Base-by-base conservation (phyloP, 2,329 filamentous ascomycete genomes). In the Xylariaceae sp. region DNA sequence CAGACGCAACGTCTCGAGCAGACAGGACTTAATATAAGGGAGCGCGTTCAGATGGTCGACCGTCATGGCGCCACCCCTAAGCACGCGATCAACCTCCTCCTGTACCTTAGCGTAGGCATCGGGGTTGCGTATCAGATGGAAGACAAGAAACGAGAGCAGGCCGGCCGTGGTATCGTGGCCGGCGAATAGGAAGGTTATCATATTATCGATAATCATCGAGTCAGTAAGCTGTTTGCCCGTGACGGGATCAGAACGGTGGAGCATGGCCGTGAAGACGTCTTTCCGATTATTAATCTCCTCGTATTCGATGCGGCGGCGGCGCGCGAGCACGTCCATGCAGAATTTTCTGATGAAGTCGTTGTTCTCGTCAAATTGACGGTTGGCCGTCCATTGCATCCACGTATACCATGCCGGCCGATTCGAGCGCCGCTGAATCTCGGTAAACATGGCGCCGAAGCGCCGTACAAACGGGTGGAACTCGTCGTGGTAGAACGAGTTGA, bases 151-250 rank as follows among this genome's bases (percentile, higher is more conserved):
- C 1, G 78, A 73, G 24, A 84, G 67, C 16, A 81, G 69, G 20
- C 80, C 80, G 3, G 77, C 75, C 0, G 82, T 80, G 0, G 83
- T 85, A 45, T 84, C 82, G 54, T 83, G 80, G 13, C 53, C 35
- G 6, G 77, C 78, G 59, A 80, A 75, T 10, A 83, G 59, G 55
- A 82, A 81, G 0, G 78, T 82, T 24, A 78, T 74, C 73, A 83
- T 75, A 55, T 83, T 81, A 55, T 79, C 70, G 3, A 77, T 71
- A 46, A 82, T 79, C 1, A 68, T 73, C 5, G 74, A 69, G 50
- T 80, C 75, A 0, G 69, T 71, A 62, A 83, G 68, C 1, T 69
- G 68, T 53, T 78, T 69, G 3, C 80, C 80, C 2, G 78, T 82
- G 63, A 77, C 72, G 0, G 78, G 73, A 60, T 84, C 81, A 16